A percentile compares a stretch with the other conserved stretches of the same genome.
Conservation (phyloP, 768 basidiomycete species). For the Pisolithus microcarpus region DNA sequence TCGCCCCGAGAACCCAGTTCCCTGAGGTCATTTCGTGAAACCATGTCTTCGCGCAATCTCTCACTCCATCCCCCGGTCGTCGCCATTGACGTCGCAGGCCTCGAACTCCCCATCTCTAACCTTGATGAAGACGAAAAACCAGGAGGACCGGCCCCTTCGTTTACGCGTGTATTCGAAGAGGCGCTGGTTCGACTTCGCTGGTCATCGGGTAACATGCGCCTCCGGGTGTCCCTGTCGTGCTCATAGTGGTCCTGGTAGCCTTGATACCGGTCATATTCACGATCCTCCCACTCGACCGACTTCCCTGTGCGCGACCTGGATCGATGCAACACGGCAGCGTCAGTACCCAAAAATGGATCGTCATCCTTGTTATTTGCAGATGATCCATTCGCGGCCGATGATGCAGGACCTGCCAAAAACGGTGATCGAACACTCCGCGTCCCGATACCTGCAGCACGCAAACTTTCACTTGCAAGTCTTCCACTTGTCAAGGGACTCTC, state of each 20-base stretch:
- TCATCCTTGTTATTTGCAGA: not conserved
- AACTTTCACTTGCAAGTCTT: conserved; percentile 56
- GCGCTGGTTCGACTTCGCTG: conserved; percentile 19
- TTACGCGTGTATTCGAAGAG: conserved; percentile 14
- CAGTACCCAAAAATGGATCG: conserved; percentile 3
- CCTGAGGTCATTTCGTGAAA: conserved; percentile 16
- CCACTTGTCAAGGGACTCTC: conserved; percentile 52
- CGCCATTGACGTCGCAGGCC: conserved; percentile 54
- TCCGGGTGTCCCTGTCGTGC: not conserved
- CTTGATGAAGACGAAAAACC: no score
- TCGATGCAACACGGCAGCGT: conserved; percentile 10
- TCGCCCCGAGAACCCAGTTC: conserved; percentile 10
- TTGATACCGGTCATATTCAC: conserved; percentile 6
- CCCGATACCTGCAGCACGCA: conserved; percentile 64
- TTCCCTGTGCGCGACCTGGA: conserved; percentile 8
- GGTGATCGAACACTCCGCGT: conserved; percentile 25
- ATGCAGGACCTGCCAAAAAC: not conserved
- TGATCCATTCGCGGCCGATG: not conserved
- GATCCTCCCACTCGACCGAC: conserved; percentile 21
- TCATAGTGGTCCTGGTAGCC: not conserved
- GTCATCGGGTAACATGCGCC: conserved; percentile 7
- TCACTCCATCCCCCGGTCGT: not conserved
- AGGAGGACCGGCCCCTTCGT: conserved; percentile 7
- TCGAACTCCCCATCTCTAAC: conserved; percentile 6
- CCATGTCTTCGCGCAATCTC: conserved; percentile 8